phyloP scores from a whole-genome alignment of 371 early-diverging fungal species.

The Mucor ambiguus region DNA sequence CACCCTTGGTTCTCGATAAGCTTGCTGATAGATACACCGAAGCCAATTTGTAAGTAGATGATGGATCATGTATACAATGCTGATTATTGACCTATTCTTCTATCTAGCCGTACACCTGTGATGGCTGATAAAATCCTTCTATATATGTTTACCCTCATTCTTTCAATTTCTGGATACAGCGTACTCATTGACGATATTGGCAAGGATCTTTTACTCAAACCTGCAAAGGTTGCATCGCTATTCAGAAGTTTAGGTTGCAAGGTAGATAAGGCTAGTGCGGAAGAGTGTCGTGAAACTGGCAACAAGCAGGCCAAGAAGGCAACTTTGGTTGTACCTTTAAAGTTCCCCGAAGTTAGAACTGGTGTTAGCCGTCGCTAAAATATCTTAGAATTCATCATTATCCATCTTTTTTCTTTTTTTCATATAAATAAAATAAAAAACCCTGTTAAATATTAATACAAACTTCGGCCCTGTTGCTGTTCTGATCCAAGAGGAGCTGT shows the following conservation, averaged over 20 bases:
- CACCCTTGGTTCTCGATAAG: conserved; percentile 63
- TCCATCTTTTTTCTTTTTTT: not conserved
- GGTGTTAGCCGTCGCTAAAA: conserved; percentile 23
- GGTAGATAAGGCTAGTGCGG: conserved; percentile 43
- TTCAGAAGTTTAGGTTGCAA: conserved; percentile 62
- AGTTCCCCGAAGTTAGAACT: conserved; percentile 42
- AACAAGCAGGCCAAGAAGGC: conserved; percentile 38
- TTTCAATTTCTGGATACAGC: conserved; percentile 72
- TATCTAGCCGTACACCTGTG: conserved; percentile 60
- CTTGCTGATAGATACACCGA: conserved; percentile 74
- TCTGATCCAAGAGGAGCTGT: not conserved
- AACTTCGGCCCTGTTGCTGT: not conserved
- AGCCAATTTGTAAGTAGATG: conserved; percentile 41
- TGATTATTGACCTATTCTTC: not conserved
- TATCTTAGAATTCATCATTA: conserved; percentile 2
- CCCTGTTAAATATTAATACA: not conserved
- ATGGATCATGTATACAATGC: not conserved
- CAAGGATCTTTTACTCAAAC: conserved; percentile 64
- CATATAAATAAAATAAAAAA: not conserved
- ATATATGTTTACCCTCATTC: conserved; percentile 71
- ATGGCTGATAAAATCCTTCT: conserved; percentile 79
- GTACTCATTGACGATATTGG: conserved; percentile 64
- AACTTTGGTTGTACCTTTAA: conserved; percentile 41
- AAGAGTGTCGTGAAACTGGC: conserved; percentile 27
- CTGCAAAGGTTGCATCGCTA: conserved; percentile 38